Evolutionary conservation across 306 rosid genomes (phyloP).

Genomic region (Sechiopsis laciniata): DNA sequence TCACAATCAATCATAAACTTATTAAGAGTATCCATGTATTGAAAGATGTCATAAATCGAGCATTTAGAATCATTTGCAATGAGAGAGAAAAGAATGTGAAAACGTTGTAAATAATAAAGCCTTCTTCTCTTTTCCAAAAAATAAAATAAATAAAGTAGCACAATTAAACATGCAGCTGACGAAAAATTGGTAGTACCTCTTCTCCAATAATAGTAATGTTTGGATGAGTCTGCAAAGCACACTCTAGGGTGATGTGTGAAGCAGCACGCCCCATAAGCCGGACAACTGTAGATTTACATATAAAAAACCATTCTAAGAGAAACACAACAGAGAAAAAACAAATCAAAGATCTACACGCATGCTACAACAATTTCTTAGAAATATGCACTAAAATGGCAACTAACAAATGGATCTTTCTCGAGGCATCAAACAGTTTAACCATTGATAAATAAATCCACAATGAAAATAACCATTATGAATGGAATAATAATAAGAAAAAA

Average conservation of each 20-base stretch:
- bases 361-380: background rate
- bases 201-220: conserved; percentile 92
- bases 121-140: background rate
- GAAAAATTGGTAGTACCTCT: conserved; percentile 50
- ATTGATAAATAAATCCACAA: conserved; percentile 2
- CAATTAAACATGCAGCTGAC: background rate
- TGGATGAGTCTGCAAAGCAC: conserved; percentile 98
- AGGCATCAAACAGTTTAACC: background rate
- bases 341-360: background rate
- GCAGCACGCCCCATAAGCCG: conserved; percentile 99
- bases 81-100: background rate
- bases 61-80: background rate
- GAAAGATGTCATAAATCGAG: background rate
- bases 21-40: background rate
- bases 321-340: background rate
- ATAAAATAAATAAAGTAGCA: background rate
- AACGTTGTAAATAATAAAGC: background rate
- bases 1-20: background rate
- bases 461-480: background rate
- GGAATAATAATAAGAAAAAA: too few species aligned
- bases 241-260: conserved; percentile 93
- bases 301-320: background rate
- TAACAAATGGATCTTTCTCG: background rate
- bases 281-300: conserved; percentile 60
- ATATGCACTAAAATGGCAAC: background rate